Conservation (phyloP, 345 rosid genomes). For the Lepidium aucheri region DNA sequence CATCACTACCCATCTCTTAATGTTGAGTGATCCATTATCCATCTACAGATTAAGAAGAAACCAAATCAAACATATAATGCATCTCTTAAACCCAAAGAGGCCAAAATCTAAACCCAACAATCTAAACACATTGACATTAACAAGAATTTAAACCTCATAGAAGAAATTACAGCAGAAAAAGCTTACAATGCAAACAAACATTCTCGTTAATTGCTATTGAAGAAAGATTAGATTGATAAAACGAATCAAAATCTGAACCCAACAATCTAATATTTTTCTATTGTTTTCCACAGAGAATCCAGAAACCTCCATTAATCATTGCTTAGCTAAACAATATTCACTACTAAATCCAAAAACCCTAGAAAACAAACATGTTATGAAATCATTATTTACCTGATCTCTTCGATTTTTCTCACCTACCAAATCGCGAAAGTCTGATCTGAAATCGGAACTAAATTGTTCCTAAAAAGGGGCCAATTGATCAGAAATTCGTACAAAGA, state of each 20-base stretch:
- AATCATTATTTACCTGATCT: background rate
- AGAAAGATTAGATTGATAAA: background rate
- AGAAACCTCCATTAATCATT: background rate
- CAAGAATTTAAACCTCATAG: background rate
- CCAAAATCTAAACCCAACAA: background rate
- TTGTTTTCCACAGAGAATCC: background rate
- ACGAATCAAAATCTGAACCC: background rate
- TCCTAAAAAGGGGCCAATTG: too few relatives aligned
- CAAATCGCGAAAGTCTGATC: background rate
- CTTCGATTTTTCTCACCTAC: background rate
- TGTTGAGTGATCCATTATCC: constrained; percentile 36
- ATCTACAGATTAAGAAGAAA: constrained; percentile 10
- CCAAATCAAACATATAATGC: background rate
- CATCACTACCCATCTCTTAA: constrained; percentile 75
- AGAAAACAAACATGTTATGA: background rate
- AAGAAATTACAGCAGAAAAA: background rate
- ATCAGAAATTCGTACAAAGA: background rate
- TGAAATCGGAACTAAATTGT: background rate
- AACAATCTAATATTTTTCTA: background rate
- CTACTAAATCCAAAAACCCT: background rate
- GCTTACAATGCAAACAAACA: background rate
- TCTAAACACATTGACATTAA: background rate
- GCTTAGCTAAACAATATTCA: background rate
- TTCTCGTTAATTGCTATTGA: background rate
- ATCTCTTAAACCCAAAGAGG: background rate